Percentiles rank a stretch among this genome's conserved stretches.
Evolutionary conservation across 78 protist genomes (phyloP).

Genomic region (Dictyostelium purpureum): DNA sequence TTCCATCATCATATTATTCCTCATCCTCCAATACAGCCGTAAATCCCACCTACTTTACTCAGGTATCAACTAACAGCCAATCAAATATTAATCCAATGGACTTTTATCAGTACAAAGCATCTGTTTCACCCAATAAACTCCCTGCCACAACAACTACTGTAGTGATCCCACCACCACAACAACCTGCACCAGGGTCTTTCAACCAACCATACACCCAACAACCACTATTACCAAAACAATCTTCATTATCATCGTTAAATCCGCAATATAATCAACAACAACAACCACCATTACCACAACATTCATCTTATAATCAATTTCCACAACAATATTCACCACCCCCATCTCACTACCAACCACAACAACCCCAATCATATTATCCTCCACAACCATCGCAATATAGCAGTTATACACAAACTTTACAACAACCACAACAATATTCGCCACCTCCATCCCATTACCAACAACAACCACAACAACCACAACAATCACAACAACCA

Average conservation of each 20-base stretch:
- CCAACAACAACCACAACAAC: neutral
- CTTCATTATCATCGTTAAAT: no score
- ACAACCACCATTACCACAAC: neutral
- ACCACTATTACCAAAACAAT: neutral
- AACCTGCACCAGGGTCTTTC: no score
- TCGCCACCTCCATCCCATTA: neutral
- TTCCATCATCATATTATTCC: conserved; percentile 1
- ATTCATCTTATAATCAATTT: neutral
- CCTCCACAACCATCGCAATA: neutral
- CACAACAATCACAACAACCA: neutral
- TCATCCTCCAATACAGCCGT: neutral
- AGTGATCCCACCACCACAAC: neutral
- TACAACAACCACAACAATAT: conserved; percentile 10
- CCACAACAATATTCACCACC: neutral
- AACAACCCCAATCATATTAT: neutral
- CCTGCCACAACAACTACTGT: neutral
- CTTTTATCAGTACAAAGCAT: neutral
- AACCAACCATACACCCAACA: neutral
- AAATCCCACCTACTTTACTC: neutral
- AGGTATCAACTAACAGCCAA: neutral
- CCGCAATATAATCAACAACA: neutral
- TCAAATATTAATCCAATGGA: neutral
- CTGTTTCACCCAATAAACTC: neutral
- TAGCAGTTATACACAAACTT: no score
- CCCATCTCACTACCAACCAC: neutral